These are phyloP conservation scores for Coniochaeta ligniaria DNA, from an alignment of 2,329 filamentous ascomycete genomes.

Conservation along the genomic window DNA sequence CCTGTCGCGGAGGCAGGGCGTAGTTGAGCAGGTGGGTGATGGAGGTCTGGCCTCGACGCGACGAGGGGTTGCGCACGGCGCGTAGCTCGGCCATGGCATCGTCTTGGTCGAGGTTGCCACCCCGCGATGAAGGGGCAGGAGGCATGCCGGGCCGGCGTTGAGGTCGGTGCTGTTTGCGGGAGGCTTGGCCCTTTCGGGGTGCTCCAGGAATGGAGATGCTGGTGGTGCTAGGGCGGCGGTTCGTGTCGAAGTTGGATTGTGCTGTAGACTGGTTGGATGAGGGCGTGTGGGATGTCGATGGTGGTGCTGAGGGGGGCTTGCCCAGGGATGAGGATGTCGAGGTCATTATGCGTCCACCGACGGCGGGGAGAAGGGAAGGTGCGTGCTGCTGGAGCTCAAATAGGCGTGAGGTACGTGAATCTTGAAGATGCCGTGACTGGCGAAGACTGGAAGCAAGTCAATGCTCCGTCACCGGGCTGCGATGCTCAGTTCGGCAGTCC, in stretches of 20 bases:
- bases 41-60: constrained; percentile 85
- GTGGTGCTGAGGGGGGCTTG: constrained; percentile 41
- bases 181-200: constrained; percentile 68
- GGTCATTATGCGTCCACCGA: constrained; percentile 18
- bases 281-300: constrained; percentile 32
- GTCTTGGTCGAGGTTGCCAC: constrained; percentile 59
- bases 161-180: constrained; percentile 76
- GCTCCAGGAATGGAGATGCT: constrained; percentile 28
- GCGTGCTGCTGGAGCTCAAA: constrained; percentile 1
- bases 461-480: neutral
- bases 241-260: constrained; percentile 40
- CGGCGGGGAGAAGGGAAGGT: neutral
- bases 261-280: constrained; percentile 32
- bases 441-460: neutral
- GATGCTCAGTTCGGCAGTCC: neutral
- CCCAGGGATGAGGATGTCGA: constrained; percentile 31
- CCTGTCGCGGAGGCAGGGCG: constrained; percentile 67
- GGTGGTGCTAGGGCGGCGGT: constrained; percentile 36
- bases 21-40: constrained; percentile 98
- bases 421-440: neutral
- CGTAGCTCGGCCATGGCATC: constrained; percentile 79
- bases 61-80: constrained; percentile 49
- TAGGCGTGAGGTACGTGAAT: neutral
- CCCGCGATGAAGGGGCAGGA: constrained; percentile 22
- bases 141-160: constrained; percentile 56